phyloP scores from a whole-genome alignment of 331 rosid species.

The Malus hybrid region DNA sequence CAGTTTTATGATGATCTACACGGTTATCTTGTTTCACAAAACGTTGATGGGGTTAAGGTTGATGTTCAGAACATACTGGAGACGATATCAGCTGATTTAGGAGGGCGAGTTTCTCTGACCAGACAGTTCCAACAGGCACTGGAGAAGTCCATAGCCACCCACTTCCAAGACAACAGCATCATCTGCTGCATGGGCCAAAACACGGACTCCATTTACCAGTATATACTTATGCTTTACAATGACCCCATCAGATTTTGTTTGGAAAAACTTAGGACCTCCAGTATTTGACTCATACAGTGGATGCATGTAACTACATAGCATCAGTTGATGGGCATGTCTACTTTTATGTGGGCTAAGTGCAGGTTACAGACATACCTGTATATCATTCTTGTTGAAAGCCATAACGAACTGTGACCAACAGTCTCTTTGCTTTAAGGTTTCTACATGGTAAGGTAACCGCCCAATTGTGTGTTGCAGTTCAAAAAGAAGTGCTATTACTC shows the following conservation, averaged over 20 bases:
- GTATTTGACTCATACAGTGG: not conserved
- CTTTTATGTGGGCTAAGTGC: not conserved
- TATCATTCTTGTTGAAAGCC: not conserved
- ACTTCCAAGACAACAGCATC: slow-evolving; percentile 35
- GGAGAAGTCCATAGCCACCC: slow-evolving; percentile 28
- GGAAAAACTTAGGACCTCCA: not conserved
- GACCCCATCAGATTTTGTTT: not conserved
- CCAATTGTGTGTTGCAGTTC: slow-evolving; percentile 18
- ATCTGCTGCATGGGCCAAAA: slow-evolving; percentile 41
- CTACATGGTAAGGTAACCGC: not conserved
- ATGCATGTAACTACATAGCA: not conserved
- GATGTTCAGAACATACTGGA: slow-evolving; percentile 39
- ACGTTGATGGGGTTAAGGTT: slow-evolving; percentile 36
- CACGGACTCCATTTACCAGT: slow-evolving; percentile 39
- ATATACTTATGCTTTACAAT: slow-evolving; percentile 6
- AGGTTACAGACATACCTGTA: not conserved
- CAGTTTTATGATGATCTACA: slow-evolving; percentile 35
- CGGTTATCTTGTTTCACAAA: slow-evolving; percentile 28
- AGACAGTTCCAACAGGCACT: slow-evolving; percentile 31
- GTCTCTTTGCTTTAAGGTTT: not conserved
- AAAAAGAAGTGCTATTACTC: slow-evolving; percentile 28
- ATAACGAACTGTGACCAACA: not conserved
- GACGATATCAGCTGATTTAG: slow-evolving; percentile 21
- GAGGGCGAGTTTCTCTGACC: slow-evolving; percentile 33
- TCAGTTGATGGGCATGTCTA: not conserved